Evolutionary conservation across 345 rosid species (phyloP), one percentile per base, ranked within the genome.

Genomic region (Citrus trifoliata): DNA sequence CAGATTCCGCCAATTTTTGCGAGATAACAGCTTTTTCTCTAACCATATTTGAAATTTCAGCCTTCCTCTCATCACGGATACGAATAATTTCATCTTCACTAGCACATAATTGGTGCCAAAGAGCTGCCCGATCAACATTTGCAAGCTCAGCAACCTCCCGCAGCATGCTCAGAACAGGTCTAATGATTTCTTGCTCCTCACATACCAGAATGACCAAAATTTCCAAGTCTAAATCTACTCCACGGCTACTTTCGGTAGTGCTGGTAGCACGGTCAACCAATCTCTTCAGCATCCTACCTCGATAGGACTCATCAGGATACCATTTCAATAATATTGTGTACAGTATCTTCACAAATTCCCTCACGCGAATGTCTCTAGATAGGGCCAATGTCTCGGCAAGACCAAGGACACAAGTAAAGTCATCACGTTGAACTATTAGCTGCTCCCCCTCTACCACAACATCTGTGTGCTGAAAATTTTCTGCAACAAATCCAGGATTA

Each of bases 361-460:
- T 89, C 70, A 94, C 95, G 79, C 79, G 78, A 83, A 81, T 90
- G 81, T 94, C 94, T 76, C 85, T 85, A 70, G 98, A 90, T 78
- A 88, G 89, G 37, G 93, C 86, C 88, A 97, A 86, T 48, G 95
- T 89, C 93, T 97, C 99, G 13, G 94, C 99, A 79, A 97, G 98
- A 85, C 93, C 89, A 80, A 94, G 95, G 80, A 94, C 78, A 67
- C 86, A 87, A 78, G 88, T 82, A 77, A 93, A 93, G 86, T 97
- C 99, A 81, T 88, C 92, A 16, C 79, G 83, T 79, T 88, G 94
- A 74, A 82, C 86, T 72, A 85, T 84, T 71, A 83, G 85, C 78
- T 94, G 96, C 75, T 92, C 98, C 75, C 85, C 96, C 83, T 89
- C 98, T 21, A 76, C 69, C 35, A 83, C 80, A 74, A 88, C 88